Evolutionary conservation across 371 early-diverging fungal species (phyloP).

Genomic region (Syncephalis fuscata): DNA sequence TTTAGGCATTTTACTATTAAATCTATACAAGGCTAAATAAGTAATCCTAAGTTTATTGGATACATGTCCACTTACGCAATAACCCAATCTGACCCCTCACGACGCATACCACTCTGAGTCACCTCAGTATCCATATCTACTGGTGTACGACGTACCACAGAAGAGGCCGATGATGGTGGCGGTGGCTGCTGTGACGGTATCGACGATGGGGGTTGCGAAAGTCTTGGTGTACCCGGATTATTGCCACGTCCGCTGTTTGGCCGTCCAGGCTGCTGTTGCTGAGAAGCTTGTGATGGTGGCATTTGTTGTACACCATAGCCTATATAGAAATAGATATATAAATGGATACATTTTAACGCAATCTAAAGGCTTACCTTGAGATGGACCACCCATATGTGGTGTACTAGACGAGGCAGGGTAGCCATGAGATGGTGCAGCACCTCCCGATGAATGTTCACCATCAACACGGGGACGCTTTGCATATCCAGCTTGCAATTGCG

Average conservation of each 20-base stretch:
- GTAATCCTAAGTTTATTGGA: neutral
- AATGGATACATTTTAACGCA: too few species aligned
- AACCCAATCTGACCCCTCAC: conserved; percentile 86
- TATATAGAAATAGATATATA: too few species aligned
- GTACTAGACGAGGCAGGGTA: too few species aligned
- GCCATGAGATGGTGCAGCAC: too few species aligned
- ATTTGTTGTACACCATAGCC: neutral
- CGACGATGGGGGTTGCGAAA: conserved; percentile 1
- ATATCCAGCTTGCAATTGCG: too few species aligned
- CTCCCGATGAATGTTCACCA: too few species aligned
- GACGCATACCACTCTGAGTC: conserved; percentile 61
- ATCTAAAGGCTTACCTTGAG: too few species aligned
- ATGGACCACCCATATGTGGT: too few species aligned
- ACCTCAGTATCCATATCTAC: conserved; percentile 40
- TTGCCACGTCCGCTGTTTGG: neutral
- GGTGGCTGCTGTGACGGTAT: conserved; percentile 5
- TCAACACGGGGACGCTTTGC: too few species aligned
- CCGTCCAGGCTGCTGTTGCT: neutral
- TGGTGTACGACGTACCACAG: conserved; percentile 12
- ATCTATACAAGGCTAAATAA: conserved; percentile 15
- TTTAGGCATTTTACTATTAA: conserved; percentile 53
- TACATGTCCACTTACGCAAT: conserved; percentile 39
- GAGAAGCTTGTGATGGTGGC: neutral
- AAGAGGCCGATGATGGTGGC: conserved; percentile 17
- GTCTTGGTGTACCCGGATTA: neutral